phyloP scores from a whole-genome alignment of 2,329 filamentous ascomycete species.

The Exophiala spinifera region DNA sequence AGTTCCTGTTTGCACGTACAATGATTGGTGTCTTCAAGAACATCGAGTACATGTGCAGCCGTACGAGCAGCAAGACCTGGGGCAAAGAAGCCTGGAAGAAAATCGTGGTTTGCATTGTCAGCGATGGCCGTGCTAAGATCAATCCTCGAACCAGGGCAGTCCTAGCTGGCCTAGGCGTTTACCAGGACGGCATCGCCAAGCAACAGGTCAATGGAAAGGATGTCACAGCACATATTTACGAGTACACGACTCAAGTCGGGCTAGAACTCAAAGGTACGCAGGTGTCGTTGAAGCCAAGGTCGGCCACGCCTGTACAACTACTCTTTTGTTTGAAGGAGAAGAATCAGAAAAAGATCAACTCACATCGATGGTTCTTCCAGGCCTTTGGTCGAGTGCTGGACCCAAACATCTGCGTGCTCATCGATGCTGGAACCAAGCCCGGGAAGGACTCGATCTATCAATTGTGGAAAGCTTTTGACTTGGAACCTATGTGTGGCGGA shows the following conservation, averaged over 20 bases:
- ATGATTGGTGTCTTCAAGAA: slow-evolving; percentile 99
- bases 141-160: slow-evolving; percentile 87
- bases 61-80: slow-evolving; percentile 94
- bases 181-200: slow-evolving; percentile 97
- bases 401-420: slow-evolving; percentile 92
- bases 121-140: slow-evolving; percentile 95
- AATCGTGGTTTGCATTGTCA: slow-evolving; percentile 97
- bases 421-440: slow-evolving; percentile 93
- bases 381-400: slow-evolving; percentile 90
- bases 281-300: slow-evolving; percentile 77
- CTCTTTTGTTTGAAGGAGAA: slow-evolving; percentile 98
- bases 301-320: slow-evolving; percentile 85
- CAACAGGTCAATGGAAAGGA: slow-evolving; percentile 96
- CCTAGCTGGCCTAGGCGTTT: slow-evolving; percentile 88
- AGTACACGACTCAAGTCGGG: slow-evolving; percentile 60
- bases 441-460: slow-evolving; percentile 95
- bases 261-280: slow-evolving; percentile 87
- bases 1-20: slow-evolving; percentile 89
- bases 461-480: slow-evolving; percentile 96
- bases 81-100: slow-evolving; percentile 99
- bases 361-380: slow-evolving; percentile 98
- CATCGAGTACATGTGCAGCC: slow-evolving; percentile 94
- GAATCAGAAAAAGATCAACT: slow-evolving; percentile 99
- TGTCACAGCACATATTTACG: slow-evolving; percentile 96
- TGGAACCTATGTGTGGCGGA: slow-evolving; percentile 95